Evolutionary conservation across 768 basidiomycete species (phyloP).

Genomic region (Lyophyllum semitale): DNA sequence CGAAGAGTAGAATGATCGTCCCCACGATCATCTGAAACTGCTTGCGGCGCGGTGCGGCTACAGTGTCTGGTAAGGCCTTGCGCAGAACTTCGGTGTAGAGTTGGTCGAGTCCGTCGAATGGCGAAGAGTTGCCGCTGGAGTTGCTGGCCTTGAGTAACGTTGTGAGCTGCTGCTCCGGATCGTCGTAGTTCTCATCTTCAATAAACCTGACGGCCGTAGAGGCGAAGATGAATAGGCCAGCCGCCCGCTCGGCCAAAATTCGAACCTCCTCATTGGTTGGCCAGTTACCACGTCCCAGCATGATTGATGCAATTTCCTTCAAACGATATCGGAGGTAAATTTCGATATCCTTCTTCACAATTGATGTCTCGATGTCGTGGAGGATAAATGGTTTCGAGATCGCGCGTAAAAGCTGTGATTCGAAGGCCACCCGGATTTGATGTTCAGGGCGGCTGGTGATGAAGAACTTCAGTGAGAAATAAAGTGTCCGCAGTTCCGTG

Average conservation of each 20-base stretch:
- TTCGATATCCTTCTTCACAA: constrained; percentile 8
- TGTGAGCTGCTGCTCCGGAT: constrained; percentile 7
- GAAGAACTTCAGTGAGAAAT: constrained; percentile 6
- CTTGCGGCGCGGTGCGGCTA: background rate
- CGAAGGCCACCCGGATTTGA: constrained; percentile 6
- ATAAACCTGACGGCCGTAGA: constrained; percentile 11
- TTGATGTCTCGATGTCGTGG: constrained; percentile 7
- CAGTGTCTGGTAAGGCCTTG: constrained; percentile 4
- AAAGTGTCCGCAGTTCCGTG: constrained; percentile 4
- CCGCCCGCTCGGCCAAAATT: background rate
- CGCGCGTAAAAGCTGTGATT: constrained; percentile 2
- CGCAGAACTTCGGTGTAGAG: constrained; percentile 5
- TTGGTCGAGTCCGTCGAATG: constrained; percentile 2
- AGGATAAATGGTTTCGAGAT: constrained; percentile 6
- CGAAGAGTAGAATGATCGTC: constrained; percentile 3
- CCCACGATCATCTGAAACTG: constrained; percentile 7
- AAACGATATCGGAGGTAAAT: constrained; percentile 1
- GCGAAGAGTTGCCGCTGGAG: background rate
- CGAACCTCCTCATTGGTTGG: constrained; percentile 1
- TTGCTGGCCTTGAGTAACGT: background rate
- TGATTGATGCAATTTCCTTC: background rate
- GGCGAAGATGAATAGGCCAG: constrained; percentile 10
- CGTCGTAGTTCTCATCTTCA: constrained; percentile 8
- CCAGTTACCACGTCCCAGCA: constrained; percentile 1
- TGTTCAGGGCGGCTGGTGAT: constrained; percentile 7